These are phyloP conservation scores for Neckera pumila DNA, from an alignment of 225 moss, liverwort and hornwort genomes.

Conservation along the genomic window DNA sequence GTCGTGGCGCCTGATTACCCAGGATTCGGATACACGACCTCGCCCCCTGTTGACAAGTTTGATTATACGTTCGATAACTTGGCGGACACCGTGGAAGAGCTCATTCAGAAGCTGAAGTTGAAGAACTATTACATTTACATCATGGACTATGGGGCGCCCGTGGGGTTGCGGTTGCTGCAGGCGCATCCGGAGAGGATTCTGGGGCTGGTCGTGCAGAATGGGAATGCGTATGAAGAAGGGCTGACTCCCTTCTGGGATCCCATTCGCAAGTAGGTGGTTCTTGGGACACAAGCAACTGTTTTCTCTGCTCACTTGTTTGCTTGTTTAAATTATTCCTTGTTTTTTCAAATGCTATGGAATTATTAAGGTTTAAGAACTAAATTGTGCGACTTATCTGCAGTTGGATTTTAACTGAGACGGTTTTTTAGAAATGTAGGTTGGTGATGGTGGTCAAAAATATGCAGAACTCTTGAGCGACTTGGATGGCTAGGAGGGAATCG, in stretches of 20 bases:
- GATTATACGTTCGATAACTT: constrained; percentile 43
- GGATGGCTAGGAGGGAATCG: background rate
- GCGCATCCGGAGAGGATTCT: constrained; percentile 35
- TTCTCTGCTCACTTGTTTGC: background rate
- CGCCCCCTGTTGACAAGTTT: constrained; percentile 12
- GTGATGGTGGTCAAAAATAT: background rate
- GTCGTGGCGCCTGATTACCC: constrained; percentile 36
- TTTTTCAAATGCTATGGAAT: background rate
- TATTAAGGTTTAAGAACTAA: no score
- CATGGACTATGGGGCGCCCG: constrained; percentile 43
- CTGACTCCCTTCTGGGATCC: constrained; percentile 23
- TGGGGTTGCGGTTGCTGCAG: constrained; percentile 20
- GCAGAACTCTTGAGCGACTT: background rate
- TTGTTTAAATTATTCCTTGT: background rate
- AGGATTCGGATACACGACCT: constrained; percentile 41
- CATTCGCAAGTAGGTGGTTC: background rate
- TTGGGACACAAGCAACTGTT: background rate
- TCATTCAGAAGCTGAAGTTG: constrained; percentile 18
- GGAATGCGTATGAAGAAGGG: constrained; percentile 24
- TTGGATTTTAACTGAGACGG: background rate
- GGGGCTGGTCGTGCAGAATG: constrained; percentile 38
- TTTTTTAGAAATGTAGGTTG: background rate
- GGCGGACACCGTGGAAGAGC: constrained; percentile 18
- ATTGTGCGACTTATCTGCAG: background rate
- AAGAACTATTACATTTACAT: constrained; percentile 21